Percentiles rank a stretch among this genome's conserved stretches.
Evolutionary conservation across 2,329 filamentous ascomycete species (phyloP).

Genomic region (Neospermospora avenae): DNA sequence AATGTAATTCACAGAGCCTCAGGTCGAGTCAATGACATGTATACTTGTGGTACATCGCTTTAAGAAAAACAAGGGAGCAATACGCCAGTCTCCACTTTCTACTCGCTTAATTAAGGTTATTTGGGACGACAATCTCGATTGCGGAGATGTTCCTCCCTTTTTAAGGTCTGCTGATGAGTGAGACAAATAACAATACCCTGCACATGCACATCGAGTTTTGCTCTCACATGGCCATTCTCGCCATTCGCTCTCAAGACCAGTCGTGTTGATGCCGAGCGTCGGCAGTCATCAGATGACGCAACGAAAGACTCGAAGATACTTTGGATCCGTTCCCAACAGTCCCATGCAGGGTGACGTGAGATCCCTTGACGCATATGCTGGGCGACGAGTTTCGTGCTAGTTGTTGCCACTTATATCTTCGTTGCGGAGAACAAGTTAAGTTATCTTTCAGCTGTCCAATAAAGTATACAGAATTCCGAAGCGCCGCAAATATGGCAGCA

Average conservation of each 20-base stretch:
- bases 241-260: background rate
- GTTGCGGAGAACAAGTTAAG: background rate
- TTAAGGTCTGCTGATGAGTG: background rate
- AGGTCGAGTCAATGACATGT: background rate
- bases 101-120: background rate
- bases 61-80: background rate
- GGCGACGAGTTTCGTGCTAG: conserved; percentile 1
- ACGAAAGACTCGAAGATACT: background rate
- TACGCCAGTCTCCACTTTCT: background rate
- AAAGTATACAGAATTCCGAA: background rate
- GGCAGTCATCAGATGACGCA: background rate
- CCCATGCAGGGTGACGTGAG: conserved; percentile 9
- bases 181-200: background rate
- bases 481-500: conserved; percentile 18
- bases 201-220: background rate
- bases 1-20: too few relatives aligned
- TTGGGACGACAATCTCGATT: background rate
- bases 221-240: background rate
- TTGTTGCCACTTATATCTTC: conserved; percentile 3
- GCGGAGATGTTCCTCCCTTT: background rate
- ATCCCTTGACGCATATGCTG: background rate
- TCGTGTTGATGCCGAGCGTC: background rate
- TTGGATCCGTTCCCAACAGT: background rate
- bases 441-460: background rate
- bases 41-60: background rate